Evolutionary conservation across 1,284 basidiomycete species (phyloP), one percentile per base, ranked within the genome.

Genomic region (Puccinia triticina): DNA sequence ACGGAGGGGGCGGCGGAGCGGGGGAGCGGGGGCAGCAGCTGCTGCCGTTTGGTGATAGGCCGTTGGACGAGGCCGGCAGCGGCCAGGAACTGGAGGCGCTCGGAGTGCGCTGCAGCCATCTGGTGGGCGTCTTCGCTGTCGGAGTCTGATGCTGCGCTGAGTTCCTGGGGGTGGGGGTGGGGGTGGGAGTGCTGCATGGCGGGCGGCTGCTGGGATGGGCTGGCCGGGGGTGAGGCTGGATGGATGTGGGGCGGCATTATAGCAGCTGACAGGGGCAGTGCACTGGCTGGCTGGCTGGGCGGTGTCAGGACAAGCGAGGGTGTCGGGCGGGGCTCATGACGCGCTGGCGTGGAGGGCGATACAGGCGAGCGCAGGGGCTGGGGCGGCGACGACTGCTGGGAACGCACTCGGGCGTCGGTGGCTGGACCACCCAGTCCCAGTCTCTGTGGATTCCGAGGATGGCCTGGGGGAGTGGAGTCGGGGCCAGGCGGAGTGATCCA

Each of bases 21-120:
- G 23, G 78, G 53, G 21, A 57, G 71, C 4, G 71, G 71, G 1
- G 71, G 71, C 34, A 57, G 23, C 55, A 1, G 29, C 37, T 53
- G n/a, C 43, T 69, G 66, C 29, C 43, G 66, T 3, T 46, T 55
- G 11, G 53, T 53, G 55, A 69, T 61, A 26, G 66, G 78, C 32
- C 57, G 69, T 50, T 55, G 64, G n/a, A 80, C 55, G 11, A 80
- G 78, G 23, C 78, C 77, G 2, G 77, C 32, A 34, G 64, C 77
- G 1, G 61, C 50, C 32, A 79, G 32, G 50, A 79, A 53, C 16
- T 67, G 66, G 48, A 67, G 64, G 7, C 77, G 61, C 16, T 71
- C 77, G 0, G 64, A 12, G 14, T 69, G 23, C 5, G 4, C 16
- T 10, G 43, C 2, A 5, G 16, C 71, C 55, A 46, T 48, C 32